These are phyloP conservation scores for Aspergillus puulaauensis DNA, from an alignment of 2,329 filamentous ascomycete species.

Conservation along the genomic window DNA sequence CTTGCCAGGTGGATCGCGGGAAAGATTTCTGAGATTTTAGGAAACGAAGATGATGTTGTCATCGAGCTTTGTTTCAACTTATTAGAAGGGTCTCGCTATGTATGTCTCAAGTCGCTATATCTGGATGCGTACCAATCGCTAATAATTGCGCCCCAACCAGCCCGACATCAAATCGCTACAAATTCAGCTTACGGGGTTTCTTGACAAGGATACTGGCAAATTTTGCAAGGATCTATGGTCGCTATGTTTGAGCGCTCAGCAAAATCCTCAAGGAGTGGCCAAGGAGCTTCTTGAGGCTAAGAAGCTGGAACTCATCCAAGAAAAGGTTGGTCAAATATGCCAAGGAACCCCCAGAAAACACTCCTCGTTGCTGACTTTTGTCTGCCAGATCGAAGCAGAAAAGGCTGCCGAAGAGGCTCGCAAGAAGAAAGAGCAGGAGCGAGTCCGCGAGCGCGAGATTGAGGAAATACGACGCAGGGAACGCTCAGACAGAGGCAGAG, in stretches of 20 bases:
- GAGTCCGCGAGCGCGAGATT: conserved; percentile 69
- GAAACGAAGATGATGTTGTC: conserved; percentile 93
- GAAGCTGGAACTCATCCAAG: conserved; percentile 89
- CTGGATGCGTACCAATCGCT: not conserved
- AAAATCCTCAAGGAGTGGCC: conserved; percentile 84
- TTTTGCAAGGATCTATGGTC: conserved; percentile 97
- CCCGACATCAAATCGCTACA: conserved; percentile 95
- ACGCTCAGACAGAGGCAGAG: conserved; percentile 38
- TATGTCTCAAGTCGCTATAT: conserved; percentile 48
- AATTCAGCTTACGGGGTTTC: conserved; percentile 90
- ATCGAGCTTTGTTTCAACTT: conserved; percentile 76
- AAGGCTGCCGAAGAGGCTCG: conserved; percentile 75
- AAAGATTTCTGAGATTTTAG: conserved; percentile 81
- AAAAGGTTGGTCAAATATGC: conserved; percentile 64
- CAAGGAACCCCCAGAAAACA: not conserved
- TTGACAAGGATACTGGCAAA: conserved; percentile 82
- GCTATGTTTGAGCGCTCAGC: conserved; percentile 84
- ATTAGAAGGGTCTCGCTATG: conserved; percentile 72
- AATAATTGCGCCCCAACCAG: conserved; percentile 47
- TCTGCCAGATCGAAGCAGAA: conserved; percentile 71
- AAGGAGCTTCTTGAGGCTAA: conserved; percentile 95
- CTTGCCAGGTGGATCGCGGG: conserved; percentile 80
- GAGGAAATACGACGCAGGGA: conserved; percentile 63
- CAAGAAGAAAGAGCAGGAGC: conserved; percentile 68
- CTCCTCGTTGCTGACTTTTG: conserved; percentile 11